phyloP scores from a whole-genome alignment of 164 flowering plant genomes.

The Dillenia turbinata region DNA sequence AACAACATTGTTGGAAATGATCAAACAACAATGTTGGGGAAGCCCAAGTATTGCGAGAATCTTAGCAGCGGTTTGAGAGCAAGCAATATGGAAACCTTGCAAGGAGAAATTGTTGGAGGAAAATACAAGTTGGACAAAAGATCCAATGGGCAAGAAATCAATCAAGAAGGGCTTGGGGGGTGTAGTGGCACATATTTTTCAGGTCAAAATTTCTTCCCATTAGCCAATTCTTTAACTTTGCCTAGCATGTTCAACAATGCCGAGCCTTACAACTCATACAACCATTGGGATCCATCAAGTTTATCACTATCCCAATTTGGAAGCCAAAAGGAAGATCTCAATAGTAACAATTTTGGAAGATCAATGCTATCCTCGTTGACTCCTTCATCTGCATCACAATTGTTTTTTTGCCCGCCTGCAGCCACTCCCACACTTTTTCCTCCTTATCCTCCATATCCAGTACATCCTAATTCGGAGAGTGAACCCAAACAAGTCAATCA shows the following conservation, averaged over 20 bases:
- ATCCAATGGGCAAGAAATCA: constrained; percentile 12
- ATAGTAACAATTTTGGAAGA: constrained; percentile 25
- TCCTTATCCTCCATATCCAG: constrained; percentile 16
- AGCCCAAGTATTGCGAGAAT: constrained; percentile 22
- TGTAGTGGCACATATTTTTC: constrained; percentile 15
- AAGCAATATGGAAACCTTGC: constrained; percentile 20
- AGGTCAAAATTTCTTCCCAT: constrained; percentile 23
- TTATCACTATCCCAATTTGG: constrained; percentile 29
- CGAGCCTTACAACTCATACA: constrained; percentile 33
- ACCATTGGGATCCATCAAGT: constrained; percentile 47
- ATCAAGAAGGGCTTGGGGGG: constrained; percentile 17
- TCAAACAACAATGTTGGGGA: constrained; percentile 9
- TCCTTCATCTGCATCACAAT: constrained; percentile 39
- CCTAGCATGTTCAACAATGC: constrained; percentile 27
- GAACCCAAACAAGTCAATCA: constrained; percentile 46
- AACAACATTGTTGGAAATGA: constrained; percentile 17
- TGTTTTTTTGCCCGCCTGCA: constrained; percentile 39
- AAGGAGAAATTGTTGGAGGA: constrained; percentile 10
- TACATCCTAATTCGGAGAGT: constrained; percentile 13
- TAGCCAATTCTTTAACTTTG: constrained; percentile 23
- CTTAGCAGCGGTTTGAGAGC: constrained; percentile 20
- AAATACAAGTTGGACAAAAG: constrained; percentile 27
- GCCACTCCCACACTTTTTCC: constrained; percentile 37
- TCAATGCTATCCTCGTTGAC: constrained; percentile 30
- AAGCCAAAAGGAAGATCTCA: constrained; percentile 28